Base-by-base conservation (phyloP, 352 stramenopile species). In the Globisporangium iwayamae region DNA sequence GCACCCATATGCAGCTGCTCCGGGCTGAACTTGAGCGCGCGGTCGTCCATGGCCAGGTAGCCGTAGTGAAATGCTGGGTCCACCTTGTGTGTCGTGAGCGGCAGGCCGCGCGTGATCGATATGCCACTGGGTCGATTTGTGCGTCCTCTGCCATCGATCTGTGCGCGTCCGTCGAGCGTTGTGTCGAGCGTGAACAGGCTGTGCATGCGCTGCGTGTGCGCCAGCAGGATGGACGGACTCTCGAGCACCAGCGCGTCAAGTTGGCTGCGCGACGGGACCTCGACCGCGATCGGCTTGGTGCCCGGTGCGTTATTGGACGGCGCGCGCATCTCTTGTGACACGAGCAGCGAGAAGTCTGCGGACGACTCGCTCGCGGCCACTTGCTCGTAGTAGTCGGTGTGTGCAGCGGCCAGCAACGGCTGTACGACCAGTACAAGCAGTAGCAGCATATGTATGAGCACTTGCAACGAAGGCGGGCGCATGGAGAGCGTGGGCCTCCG, bases 21-120 rank as follows among this genome's bases (percentile, higher is more conserved):
- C 0, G 76, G 75, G 0, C 58, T 56, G 63, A 90, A 88, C 34
- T 66, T 60, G 39, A 90, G 70, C 28, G 70, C 68, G 28, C 65
- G 60, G 60, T 72, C 65, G 30, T 76, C 60, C 16, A 63, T 38
- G 1, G 45, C 16, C 7, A 63, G 25, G 3, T 14, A 16, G 2
- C 22, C 39, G n/a, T 56, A 18, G 50, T 60, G 56, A 14, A 22
- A n/a, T 4, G 59, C 51, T 4, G 13, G 36, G 4, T 47, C 30
- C 2, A 46, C 16, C n/a, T 20, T 39, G 18, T 18, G 18, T 10
- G 50, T 50, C 2, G 62, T 52, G 51, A 47, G 38, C 56, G 56
- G 46, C 34, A 69, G 34, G 10, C 61, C 62, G 14, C 68, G 75
- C 2, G 73, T 76, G 51, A 88, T 85, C 13, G 71, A 77, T 28